These are phyloP conservation scores for Crithidia thermophila DNA, from an alignment of 208 protist genomes.

Conservation along the genomic window DNA sequence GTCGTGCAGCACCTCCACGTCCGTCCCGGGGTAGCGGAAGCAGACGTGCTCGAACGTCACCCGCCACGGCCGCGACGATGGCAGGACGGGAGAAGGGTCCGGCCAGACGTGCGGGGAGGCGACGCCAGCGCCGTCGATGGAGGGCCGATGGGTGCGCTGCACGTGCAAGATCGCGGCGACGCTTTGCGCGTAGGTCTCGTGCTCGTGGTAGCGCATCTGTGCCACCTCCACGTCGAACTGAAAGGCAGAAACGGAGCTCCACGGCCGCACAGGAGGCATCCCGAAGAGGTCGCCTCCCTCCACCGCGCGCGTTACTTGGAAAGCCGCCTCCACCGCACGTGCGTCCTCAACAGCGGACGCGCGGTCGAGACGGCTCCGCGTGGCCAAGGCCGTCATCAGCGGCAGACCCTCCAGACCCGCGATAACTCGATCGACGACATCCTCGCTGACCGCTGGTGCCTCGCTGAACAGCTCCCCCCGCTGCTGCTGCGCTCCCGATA, in stretches of 20 bases:
- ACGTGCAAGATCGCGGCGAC: constrained; percentile 10
- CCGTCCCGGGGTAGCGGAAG: constrained; percentile 61
- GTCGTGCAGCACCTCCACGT: constrained; percentile 41
- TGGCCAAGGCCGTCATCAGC: constrained; percentile 6
- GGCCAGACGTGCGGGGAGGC: background rate
- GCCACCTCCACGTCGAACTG: constrained; percentile 25
- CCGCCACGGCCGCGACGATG: constrained; percentile 33
- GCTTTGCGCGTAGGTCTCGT: constrained; percentile 16
- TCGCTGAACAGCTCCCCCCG: background rate
- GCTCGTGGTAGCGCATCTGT: constrained; percentile 19
- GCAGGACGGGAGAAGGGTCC: background rate
- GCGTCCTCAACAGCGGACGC: background rate
- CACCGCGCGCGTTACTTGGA: constrained; percentile 20
- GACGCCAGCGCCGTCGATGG: constrained; percentile 5
- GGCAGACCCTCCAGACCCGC: constrained; percentile 1
- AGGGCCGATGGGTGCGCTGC: constrained; percentile 6
- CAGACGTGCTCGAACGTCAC: constrained; percentile 67
- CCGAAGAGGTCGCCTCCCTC: constrained; percentile 18
- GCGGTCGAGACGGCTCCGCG: too few species aligned
- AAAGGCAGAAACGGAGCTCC: constrained; percentile 16
- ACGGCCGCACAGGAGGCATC: constrained; percentile 14
- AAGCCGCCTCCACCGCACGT: constrained; percentile 9
- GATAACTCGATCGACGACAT: background rate
- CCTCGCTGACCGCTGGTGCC: too few species aligned
- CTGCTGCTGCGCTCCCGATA: background rate